Evolutionary conservation across 2,329 filamentous ascomycete species (phyloP), one percentile per base, ranked within the genome.

Genomic region (Aspergillus pseudoterreus): DNA sequence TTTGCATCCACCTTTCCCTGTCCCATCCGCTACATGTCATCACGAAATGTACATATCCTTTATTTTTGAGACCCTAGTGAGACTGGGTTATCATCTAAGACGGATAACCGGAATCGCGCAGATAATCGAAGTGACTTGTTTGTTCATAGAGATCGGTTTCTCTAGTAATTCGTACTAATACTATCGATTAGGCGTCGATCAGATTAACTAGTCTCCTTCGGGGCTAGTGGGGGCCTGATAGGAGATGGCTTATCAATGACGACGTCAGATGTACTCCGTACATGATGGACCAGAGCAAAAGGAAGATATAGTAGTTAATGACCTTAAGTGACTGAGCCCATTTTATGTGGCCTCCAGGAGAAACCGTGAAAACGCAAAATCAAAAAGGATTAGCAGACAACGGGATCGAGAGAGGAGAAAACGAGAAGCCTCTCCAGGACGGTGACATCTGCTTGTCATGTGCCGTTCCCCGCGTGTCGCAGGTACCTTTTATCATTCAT

Each of bases 41-140:
- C 48, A 63, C 63, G 65, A 66, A 61, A 57, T 67, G 66, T 67
- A 68, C 61, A 68, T 66, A 66, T 53, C 55, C 36, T 47, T 47
- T 54, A 14, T 42, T 43, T 43, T 44, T 19, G 39, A 47, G 39
- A 47, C 35, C 39, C 44, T 51, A 19, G 39, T 50, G 32, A 47
- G 41, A 9, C 27, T 38, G 22, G 45, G 27, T 43, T 38, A 49
- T 39, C 42, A 32, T 38, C 42, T 45, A 19, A 38, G 15, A 43
- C 27, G 42, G 35, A 41, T 48, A 47, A 43, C 52, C 48, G 46
- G 30, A 43, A 56, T 51, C 55, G 57, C 57, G 52, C 62, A 63
- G 63, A 64, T 62, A 62, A 54, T 58, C 54, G 56, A 59, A 52
- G 12, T 22, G 38, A 43, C 47, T 50, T 52, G 39, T 35, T 52